Percentiles rank a stretch among this genome's conserved stretches.
These are phyloP conservation scores for Aspergillus melleus DNA, from an alignment of 2,329 filamentous ascomycete species.

Conservation along the genomic window DNA sequence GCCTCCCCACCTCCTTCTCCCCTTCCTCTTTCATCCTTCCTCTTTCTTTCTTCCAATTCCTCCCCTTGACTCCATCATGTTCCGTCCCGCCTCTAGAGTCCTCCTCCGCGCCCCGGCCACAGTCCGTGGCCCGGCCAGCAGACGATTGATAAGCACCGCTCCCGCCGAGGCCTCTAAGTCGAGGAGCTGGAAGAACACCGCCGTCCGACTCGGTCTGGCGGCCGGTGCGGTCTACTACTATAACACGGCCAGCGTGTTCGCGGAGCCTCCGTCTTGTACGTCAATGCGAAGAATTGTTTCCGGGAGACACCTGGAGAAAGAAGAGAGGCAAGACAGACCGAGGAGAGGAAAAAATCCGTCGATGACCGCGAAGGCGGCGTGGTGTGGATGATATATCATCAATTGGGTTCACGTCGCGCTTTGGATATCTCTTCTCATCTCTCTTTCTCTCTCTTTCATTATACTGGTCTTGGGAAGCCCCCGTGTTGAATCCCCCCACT, in stretches of 20 bases:
- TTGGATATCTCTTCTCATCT: background rate
- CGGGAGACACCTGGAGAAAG: background rate
- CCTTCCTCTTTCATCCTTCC: slow-evolving; percentile 1
- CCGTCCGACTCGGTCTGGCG: slow-evolving; percentile 72
- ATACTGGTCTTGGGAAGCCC: background rate
- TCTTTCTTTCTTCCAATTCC: slow-evolving; percentile 1
- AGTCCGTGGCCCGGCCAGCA: slow-evolving; percentile 31
- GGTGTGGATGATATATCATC: background rate
- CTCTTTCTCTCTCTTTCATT: background rate
- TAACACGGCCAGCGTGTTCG: slow-evolving; percentile 84
- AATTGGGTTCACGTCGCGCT: background rate
- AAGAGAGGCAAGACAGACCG: background rate
- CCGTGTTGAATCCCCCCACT: background rate
- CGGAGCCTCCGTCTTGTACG: slow-evolving; percentile 76
- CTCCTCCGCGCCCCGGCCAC: slow-evolving; percentile 40
- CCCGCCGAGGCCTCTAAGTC: slow-evolving; percentile 63
- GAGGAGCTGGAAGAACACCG: slow-evolving; percentile 78
- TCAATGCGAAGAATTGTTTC: slow-evolving; percentile 12
- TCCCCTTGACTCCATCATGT: slow-evolving; percentile 44
- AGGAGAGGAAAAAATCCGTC: background rate
- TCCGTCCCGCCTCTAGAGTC: slow-evolving; percentile 51
- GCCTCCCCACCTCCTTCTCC: background rate
- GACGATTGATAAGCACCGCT: slow-evolving; percentile 58
- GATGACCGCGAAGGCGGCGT: background rate
- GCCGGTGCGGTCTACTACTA: slow-evolving; percentile 85